Evolutionary conservation across 2,329 filamentous ascomycete species (phyloP).

Genomic region (Phoma herbarum): DNA sequence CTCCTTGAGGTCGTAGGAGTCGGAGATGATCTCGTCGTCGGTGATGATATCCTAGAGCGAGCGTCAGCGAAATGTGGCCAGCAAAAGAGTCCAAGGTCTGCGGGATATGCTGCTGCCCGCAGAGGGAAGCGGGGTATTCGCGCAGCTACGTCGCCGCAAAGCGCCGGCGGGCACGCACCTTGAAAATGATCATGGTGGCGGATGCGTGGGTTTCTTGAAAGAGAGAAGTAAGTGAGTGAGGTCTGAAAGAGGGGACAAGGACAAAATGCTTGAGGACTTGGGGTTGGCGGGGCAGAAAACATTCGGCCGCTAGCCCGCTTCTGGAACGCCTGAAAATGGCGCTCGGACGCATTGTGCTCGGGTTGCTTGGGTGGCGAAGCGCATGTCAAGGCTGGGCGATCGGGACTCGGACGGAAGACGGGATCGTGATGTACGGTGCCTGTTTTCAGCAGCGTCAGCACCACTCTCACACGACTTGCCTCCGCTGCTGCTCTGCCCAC

Average conservation of each 20-base stretch:
- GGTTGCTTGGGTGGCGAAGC: constrained; percentile 15
- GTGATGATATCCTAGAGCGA: constrained; percentile 80
- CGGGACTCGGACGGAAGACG: constrained; percentile 11
- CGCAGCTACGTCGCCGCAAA: constrained; percentile 32
- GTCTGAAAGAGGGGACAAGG: constrained; percentile 11
- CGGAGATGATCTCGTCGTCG: constrained; percentile 95
- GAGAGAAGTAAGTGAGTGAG: constrained; percentile 24
- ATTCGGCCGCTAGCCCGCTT: constrained; percentile 14
- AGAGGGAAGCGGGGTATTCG: constrained; percentile 38
- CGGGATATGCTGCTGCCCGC: constrained; percentile 25
- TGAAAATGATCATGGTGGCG: constrained; percentile 66
- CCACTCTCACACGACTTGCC: constrained; percentile 46
- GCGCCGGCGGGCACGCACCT: constrained; percentile 52
- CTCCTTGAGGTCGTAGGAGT: constrained; percentile 86
- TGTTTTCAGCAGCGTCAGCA: constrained; percentile 31
- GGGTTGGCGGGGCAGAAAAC: constrained; percentile 21
- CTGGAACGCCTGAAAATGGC: background rate
- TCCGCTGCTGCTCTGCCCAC: constrained; percentile 40
- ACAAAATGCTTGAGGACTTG: constrained; percentile 9
- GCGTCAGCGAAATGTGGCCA: constrained; percentile 22
- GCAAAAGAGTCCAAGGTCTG: constrained; percentile 16
- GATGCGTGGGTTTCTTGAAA: constrained; percentile 22
- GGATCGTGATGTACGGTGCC: constrained; percentile 36
- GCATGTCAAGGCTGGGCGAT: constrained; percentile 4
- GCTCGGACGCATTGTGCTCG: background rate